Conservation (phyloP, 2,329 filamentous ascomycete genomes). For the Arthrobotrys entomopaga region DNA sequence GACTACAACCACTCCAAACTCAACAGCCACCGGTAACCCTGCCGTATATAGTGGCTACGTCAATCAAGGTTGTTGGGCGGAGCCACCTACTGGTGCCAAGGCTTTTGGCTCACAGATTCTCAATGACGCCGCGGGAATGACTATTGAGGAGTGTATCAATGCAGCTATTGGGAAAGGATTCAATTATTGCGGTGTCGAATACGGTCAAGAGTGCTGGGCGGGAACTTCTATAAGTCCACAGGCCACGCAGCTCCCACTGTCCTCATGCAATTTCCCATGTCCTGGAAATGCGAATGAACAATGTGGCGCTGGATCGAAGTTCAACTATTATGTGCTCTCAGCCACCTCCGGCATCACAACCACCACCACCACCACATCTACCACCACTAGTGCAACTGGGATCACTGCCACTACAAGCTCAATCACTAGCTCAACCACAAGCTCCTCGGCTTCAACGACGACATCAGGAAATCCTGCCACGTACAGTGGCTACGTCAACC, state of each 20-base stretch:
- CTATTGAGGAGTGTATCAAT: slow-evolving; percentile 48
- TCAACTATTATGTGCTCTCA: slow-evolving; percentile 60
- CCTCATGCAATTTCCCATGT: slow-evolving; percentile 59
- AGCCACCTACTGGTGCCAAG: neutral
- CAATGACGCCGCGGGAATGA: slow-evolving; percentile 20
- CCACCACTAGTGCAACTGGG: slow-evolving; percentile 31
- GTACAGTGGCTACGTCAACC: slow-evolving; percentile 18
- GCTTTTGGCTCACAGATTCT: slow-evolving; percentile 10
- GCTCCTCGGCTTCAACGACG: slow-evolving; percentile 5
- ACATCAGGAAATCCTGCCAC: slow-evolving; percentile 14
- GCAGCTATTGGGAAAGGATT: slow-evolving; percentile 56
- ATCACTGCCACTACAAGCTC: slow-evolving; percentile 6
- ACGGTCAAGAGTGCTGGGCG: slow-evolving; percentile 54
- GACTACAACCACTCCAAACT: slow-evolving; percentile 36
- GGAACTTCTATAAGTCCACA: slow-evolving; percentile 57
- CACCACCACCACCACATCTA: slow-evolving; percentile 55
- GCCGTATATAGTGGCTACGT: slow-evolving; percentile 29
- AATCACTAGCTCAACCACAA: slow-evolving; percentile 45
- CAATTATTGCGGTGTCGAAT: slow-evolving; percentile 60
- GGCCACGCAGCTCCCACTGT: slow-evolving; percentile 38
- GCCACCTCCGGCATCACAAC: slow-evolving; percentile 24
- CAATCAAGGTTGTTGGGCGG: slow-evolving; percentile 27
- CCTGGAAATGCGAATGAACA: slow-evolving; percentile 62
- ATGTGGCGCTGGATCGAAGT: slow-evolving; percentile 63
- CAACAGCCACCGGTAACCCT: slow-evolving; percentile 20